Base-by-base conservation (phyloP, 495 filamentous ascomycete genomes). In the Aspergillus taichungensis region DNA sequence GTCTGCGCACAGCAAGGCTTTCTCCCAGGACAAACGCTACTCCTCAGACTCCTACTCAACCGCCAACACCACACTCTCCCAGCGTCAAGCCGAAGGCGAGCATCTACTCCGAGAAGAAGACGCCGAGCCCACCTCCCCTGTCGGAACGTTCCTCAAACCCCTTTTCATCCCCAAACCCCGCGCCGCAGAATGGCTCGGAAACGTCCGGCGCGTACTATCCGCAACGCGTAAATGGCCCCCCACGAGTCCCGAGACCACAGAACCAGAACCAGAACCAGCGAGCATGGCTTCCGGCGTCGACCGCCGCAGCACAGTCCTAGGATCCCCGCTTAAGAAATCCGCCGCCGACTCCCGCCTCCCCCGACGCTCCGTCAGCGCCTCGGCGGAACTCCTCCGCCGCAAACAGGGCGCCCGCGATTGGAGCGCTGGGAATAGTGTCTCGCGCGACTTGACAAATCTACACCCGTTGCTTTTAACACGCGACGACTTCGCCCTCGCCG, bases 41-140 rank as follows among this genome's bases (percentile, higher is more conserved):
- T 67, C 69, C 33, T 56, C 75, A n/a, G 79, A 79, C 18, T 83
- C 76, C 39, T 88, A 82, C 57, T 78, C 73, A 32, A 88, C 86
- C 0, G 84, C 84, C 6, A 71, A 73, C 12, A 78, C 78, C 11
- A 75, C 72, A 13, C 77, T 86, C 47, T 67, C 71, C 1, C 70
- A 74, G 12, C 68, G 82, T 8, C 84, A 83, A 50, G 72, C 74
- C 7, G 83, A 91, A 56, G 82, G 78, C 0, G 81, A 84, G 30
- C 62, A 62, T 2, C 64, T 90, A 27, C 74, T 91, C 33, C 50
- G 45, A 28, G 55, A 62, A 13, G 32, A 50, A 4, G 43, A 30
- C 31, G 30, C 40, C 27, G 43, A 50, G 14, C 46, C 30, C 14
- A 47, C 42, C 37, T 47, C 33, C 37, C 50, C 37, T 27, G 13